phyloP scores from a whole-genome alignment of 148 eudicot genomes.

The Rhododendron ovatum region DNA sequence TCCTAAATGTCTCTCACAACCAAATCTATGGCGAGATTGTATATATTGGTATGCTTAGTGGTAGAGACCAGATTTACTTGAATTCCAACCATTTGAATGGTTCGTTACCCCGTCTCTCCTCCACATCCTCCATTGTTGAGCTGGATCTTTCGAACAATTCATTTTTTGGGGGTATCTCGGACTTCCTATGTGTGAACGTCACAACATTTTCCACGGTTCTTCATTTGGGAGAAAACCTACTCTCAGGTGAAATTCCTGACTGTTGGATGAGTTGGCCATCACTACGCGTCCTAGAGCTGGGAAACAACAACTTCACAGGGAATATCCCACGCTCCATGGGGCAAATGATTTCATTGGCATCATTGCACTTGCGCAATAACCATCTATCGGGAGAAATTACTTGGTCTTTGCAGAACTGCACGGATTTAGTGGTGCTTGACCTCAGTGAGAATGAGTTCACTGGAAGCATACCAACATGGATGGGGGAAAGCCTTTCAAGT shows the following conservation, averaged over 20 bases:
- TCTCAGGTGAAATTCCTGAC: slow-evolving; percentile 15
- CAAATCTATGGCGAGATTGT: slow-evolving; percentile 9
- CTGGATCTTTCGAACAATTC: background rate
- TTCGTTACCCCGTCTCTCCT: background rate
- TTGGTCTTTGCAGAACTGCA: background rate
- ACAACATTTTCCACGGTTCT: background rate
- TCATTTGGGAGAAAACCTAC: background rate
- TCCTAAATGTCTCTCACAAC: slow-evolving; percentile 8
- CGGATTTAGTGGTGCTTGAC: background rate
- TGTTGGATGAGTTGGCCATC: background rate
- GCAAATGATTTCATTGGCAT: background rate
- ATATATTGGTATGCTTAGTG: background rate
- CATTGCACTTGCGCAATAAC: slow-evolving; percentile 14
- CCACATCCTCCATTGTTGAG: background rate
- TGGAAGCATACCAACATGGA: slow-evolving; percentile 18
- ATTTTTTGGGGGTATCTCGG: background rate
- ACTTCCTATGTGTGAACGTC: background rate
- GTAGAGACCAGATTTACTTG: background rate
- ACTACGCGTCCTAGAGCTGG: background rate
- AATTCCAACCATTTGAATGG: background rate
- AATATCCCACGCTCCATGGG: slow-evolving; percentile 21
- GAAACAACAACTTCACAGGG: slow-evolving; percentile 15
- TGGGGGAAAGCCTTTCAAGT: background rate
- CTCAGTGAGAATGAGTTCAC: slow-evolving; percentile 10
- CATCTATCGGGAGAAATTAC: slow-evolving; percentile 18